Evolutionary conservation across 2,329 filamentous ascomycete genomes (phyloP).

Genomic region (Ceratocystis diversiconidia): DNA sequence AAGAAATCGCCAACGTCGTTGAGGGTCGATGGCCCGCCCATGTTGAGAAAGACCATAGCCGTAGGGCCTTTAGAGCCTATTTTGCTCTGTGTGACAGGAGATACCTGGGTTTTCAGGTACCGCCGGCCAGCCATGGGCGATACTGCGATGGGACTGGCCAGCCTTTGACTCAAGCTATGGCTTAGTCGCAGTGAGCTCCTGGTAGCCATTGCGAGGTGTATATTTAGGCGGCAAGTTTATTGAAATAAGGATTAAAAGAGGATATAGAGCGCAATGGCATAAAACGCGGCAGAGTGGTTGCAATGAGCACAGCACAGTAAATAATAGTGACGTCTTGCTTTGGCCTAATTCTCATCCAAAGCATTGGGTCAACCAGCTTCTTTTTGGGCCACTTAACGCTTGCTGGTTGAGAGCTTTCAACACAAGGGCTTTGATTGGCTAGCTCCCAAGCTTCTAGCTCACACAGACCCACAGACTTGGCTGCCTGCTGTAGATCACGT

Average conservation of each 20-base stretch:
- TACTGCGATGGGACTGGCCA: constrained; percentile 23
- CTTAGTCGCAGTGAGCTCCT: constrained; percentile 23
- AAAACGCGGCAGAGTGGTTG: background rate
- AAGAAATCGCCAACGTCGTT: constrained; percentile 82
- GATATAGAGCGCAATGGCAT: background rate
- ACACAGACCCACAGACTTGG: background rate
- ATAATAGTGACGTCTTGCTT: background rate
- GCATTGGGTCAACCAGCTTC: background rate
- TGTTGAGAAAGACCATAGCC: constrained; percentile 98
- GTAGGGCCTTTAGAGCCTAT: constrained; percentile 65
- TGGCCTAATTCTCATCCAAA: background rate
- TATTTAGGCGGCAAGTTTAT: background rate
- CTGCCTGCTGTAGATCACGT: background rate
- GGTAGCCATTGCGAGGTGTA: constrained; percentile 23
- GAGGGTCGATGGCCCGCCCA: constrained; percentile 85
- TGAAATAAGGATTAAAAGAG: background rate
- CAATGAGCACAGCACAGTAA: background rate
- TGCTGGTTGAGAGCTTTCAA: background rate
- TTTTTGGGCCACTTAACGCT: background rate
- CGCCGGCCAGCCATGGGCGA: constrained; percentile 21
- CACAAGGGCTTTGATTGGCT: background rate
- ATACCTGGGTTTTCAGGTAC: constrained; percentile 34
- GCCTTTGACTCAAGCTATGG: constrained; percentile 18
- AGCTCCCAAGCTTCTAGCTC: background rate
- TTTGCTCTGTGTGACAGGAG: constrained; percentile 67